Conservation (phyloP, 768 basidiomycete species). For the Pisolithus orientalis region DNA sequence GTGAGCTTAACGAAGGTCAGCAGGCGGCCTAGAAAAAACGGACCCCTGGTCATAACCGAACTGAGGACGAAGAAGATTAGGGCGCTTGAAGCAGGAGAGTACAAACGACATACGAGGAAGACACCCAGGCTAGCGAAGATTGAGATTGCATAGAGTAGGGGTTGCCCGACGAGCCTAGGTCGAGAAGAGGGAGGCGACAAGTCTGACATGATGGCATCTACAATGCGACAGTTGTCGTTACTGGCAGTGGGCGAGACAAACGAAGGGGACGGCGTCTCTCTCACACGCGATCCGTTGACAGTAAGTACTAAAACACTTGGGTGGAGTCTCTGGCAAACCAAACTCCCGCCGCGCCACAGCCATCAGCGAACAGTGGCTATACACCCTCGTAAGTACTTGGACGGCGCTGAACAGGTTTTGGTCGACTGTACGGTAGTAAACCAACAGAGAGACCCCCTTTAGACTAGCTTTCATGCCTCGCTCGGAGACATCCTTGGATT, state of each 20-base stretch:
- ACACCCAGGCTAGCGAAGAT: conserved; percentile 80
- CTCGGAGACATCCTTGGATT: conserved; percentile 58
- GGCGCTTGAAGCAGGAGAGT: neutral
- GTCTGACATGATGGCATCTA: conserved; percentile 53
- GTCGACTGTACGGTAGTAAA: neutral
- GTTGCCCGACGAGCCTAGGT: conserved; percentile 66
- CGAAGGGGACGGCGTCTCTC: neutral
- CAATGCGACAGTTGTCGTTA: conserved; percentile 1
- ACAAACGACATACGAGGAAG: conserved; percentile 56
- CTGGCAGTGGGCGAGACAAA: conserved; percentile 1
- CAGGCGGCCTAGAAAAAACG: conserved; percentile 3
- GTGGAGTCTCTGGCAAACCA: neutral
- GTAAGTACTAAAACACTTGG: neutral
- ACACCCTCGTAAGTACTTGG: no score
- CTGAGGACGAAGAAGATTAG: conserved; percentile 27
- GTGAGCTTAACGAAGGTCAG: conserved; percentile 2
- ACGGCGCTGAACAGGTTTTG: no score
- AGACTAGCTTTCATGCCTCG: conserved; percentile 43
- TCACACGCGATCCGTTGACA: neutral
- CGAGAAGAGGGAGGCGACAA: conserved; percentile 23
- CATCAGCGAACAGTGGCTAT: neutral
- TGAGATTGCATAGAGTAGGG: conserved; percentile 73
- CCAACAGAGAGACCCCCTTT: neutral
- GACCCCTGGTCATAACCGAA: conserved; percentile 89
- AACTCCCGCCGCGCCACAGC: neutral